Percentiles rank a stretch among this genome's conserved stretches.
Evolutionary conservation across 2,329 filamentous ascomycete genomes (phyloP).

Genomic region (Fusarium sp.): DNA sequence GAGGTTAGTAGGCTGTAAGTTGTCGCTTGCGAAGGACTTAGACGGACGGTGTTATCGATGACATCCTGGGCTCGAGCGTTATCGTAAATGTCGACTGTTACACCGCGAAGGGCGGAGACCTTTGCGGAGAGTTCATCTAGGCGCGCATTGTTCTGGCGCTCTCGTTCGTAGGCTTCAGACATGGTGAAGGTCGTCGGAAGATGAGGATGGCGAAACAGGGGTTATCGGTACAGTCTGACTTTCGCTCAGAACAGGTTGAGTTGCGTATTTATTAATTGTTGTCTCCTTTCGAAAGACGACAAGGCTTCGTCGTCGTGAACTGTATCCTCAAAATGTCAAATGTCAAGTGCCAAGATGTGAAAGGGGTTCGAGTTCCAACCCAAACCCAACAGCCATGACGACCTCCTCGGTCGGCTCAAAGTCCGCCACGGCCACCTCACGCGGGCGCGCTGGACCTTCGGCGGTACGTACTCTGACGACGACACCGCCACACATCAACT

Average conservation of each 20-base stretch:
- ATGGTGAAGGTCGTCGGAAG: slow-evolving; percentile 56
- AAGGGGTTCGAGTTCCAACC: slow-evolving; percentile 35
- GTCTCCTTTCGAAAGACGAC: neutral
- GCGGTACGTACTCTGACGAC: slow-evolving; percentile 23
- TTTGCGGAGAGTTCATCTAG: slow-evolving; percentile 92
- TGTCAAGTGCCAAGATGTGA: slow-evolving; percentile 21
- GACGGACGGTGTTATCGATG: slow-evolving; percentile 84
- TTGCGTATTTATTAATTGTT: neutral
- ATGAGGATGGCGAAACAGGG: slow-evolving; percentile 11
- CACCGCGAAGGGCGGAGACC: slow-evolving; percentile 89
- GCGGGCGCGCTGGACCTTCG: neutral
- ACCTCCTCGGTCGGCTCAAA: slow-evolving; percentile 13
- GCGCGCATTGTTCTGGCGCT: slow-evolving; percentile 93
- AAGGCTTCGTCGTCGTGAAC: neutral
- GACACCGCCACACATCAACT: slow-evolving; percentile 31
- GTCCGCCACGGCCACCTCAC: slow-evolving; percentile 30
- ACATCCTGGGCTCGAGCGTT: slow-evolving; percentile 89
- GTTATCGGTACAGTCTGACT: neutral
- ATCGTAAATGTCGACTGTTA: slow-evolving; percentile 98
- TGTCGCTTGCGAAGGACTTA: neutral
- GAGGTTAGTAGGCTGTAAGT: slow-evolving; percentile 18
- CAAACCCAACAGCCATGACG: slow-evolving; percentile 30
- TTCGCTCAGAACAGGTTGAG: neutral
- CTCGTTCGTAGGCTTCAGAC: slow-evolving; percentile 83
- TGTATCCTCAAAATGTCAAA: slow-evolving; percentile 2